Base-by-base conservation (phyloP, 2,329 filamentous ascomycete species). In the Scortechinia acanthostroma region DNA sequence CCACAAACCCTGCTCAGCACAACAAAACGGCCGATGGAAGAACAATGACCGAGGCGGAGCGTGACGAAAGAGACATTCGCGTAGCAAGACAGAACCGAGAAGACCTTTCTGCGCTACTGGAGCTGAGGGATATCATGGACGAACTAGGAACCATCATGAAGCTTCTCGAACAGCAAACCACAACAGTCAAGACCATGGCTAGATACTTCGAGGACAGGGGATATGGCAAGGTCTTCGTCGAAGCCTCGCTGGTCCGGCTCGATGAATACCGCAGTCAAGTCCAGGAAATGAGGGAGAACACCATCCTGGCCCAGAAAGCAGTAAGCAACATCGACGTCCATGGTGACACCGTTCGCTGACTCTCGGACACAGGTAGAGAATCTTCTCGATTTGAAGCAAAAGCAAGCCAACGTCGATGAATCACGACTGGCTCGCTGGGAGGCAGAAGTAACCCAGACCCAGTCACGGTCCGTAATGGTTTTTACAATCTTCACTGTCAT, bases 361-460 rank as follows among this genome's bases (percentile, higher is more conserved):
- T 21, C 55, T 54, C 3, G 14, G 13, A 6, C 14, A 2, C 28
- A 73, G 66, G 83, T 81, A 50, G 77, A 82, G 52, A 81, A 81
- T 50, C 68, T 84, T 3, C 72, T 83, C 13, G 77, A 83, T 56
- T 80, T 84, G 69, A 78, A 80, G 33, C 79, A 83, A 54, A 76
- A 80, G 15, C 78, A 83, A 52, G 78, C 79, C 0, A 80, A 83
- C 53, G 77, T 84, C 2, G 78, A 83, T 52, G 80, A 84, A 55
- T 77, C 81, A 5, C 73, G 77, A 20, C 73, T 80, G 58, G 79
- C 77, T 20, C 66, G 80, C 2, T 64, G 80, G 46, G 76, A 83
- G 51, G 77, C 79, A 1, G 77, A 83, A 50, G 70, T 82, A 0
- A 78, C 80, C 0, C 76, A 74, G 47, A 71, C 73, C 5, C 79